Conservation (phyloP, 345 rosid genomes). For the Isatis tinctoria region DNA sequence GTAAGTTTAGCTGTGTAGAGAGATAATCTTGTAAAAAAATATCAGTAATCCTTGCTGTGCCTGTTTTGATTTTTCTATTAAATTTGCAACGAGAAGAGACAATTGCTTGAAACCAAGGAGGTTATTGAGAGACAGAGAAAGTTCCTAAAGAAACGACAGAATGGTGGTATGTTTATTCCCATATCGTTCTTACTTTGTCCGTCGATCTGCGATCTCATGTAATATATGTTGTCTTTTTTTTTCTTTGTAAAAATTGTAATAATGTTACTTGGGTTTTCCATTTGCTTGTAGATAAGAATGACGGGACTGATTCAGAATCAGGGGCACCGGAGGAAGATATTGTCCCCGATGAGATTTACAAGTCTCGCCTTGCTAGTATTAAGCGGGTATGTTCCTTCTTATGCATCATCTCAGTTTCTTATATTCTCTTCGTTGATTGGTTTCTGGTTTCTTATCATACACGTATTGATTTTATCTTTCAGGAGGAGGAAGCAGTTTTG, state of each 20-base stretch:
- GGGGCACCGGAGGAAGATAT: constrained; percentile 85
- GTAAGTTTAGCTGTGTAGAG: constrained; percentile 43
- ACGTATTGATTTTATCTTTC: constrained; percentile 24
- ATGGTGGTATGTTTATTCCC: constrained; percentile 45
- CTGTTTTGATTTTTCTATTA: constrained; percentile 8
- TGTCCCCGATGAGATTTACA: constrained; percentile 91
- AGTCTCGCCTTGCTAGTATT: constrained; percentile 89
- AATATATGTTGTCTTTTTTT: constrained; percentile 1
- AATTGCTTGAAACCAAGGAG: constrained; percentile 89
- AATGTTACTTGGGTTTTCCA: constrained; percentile 21
- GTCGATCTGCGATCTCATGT: not conserved
- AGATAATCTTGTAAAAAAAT: not conserved
- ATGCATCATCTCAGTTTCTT: constrained; percentile 11
- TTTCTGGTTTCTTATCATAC: not conserved
- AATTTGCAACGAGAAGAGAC: constrained; percentile 46
- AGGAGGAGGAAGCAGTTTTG: constrained; percentile 90
- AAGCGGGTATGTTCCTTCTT: constrained; percentile 72
- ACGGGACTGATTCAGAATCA: constrained; percentile 64
- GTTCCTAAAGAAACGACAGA: constrained; percentile 83
- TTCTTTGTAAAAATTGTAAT: constrained; percentile 1
- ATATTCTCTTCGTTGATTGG: not conserved
- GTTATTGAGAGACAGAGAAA: constrained; percentile 92
- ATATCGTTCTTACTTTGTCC: constrained; percentile 5
- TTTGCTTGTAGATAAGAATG: constrained; percentile 76
- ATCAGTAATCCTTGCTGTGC: not conserved